Conservation (phyloP, 75 land plant genomes). For the Cryptomeria japonica region DNA sequence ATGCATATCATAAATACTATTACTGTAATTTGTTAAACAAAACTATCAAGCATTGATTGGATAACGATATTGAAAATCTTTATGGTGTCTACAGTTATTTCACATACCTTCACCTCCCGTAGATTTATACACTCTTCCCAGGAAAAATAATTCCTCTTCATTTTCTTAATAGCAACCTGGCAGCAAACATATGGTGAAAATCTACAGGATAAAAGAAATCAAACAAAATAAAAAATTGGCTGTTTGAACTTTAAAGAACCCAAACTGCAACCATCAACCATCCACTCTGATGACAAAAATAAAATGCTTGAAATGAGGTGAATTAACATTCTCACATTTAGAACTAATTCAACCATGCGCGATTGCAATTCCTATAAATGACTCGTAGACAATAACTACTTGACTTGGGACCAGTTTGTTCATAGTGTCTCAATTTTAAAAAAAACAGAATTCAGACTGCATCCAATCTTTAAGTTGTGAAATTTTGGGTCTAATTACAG, state of each 20-base stretch:
- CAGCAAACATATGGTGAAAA: background rate
- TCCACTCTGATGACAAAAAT: background rate
- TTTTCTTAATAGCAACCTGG: slow-evolving; percentile 91
- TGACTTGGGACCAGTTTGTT: too few species aligned
- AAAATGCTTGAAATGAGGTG: background rate
- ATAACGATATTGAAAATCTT: background rate
- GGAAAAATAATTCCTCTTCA: slow-evolving; percentile 77
- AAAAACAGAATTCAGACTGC: too few species aligned
- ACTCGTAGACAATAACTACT: background rate
- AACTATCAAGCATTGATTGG: background rate
- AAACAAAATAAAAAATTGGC: background rate
- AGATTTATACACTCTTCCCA: slow-evolving; percentile 87
- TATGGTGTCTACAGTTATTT: background rate
- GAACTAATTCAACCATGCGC: background rate
- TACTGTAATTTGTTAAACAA: background rate
- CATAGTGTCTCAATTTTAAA: too few species aligned
- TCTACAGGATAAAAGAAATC: background rate
- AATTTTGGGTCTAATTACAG: too few species aligned
- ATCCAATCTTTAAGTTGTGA: too few species aligned
- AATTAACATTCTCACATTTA: too few species aligned
- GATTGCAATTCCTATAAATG: background rate
- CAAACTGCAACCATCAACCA: background rate
- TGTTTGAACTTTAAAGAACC: background rate
- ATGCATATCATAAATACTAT: background rate
- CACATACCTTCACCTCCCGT: slow-evolving; percentile 77